These are phyloP conservation scores for Orbilia oligospora DNA, from an alignment of 2,329 filamentous ascomycete species.

Conservation along the genomic window DNA sequence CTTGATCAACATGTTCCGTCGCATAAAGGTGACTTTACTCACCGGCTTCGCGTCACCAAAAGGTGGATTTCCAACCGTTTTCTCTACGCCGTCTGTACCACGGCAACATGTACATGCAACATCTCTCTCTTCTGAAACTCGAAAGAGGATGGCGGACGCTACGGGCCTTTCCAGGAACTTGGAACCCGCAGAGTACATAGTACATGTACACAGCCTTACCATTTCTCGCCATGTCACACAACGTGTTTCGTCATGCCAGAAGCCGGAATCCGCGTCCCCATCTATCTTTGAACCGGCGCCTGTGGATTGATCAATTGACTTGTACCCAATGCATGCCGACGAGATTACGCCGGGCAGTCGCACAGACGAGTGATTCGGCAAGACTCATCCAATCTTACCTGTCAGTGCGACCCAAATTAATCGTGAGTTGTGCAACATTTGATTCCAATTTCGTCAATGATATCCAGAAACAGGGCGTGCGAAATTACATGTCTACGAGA, in stretches of 20 bases:
- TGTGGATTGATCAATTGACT: conserved; percentile 10
- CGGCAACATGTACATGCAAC: conserved; percentile 22
- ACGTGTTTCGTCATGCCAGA: conserved; percentile 43
- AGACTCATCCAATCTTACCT: conserved; percentile 38
- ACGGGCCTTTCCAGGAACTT: conserved; percentile 49
- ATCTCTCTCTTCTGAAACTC: conserved; percentile 46
- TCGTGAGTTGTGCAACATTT: conserved; percentile 23
- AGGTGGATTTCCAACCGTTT: conserved; percentile 29
- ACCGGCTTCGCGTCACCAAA: conserved; percentile 31
- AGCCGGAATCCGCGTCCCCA: conserved; percentile 25
- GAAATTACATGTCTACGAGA: conserved; percentile 55
- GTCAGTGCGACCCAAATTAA: conserved; percentile 33
- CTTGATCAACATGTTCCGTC: conserved; percentile 37
- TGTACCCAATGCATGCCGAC: conserved; percentile 31
- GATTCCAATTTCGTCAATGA: conserved; percentile 17
- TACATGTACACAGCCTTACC: conserved; percentile 31
- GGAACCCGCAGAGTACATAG: conserved; percentile 35
- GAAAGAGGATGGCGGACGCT: conserved; percentile 29
- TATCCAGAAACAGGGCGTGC: conserved; percentile 37
- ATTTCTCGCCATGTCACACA: conserved; percentile 49
- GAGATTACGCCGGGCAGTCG: conserved; percentile 41
- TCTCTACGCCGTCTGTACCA: conserved; percentile 5
- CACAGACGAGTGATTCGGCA: conserved; percentile 34
- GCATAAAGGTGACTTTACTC: conserved; percentile 22
- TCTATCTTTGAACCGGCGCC: conserved; percentile 42